Evolutionary conservation across 805 yeast species (phyloP).

Genomic region (Cyberlindnera suaveolens): DNA sequence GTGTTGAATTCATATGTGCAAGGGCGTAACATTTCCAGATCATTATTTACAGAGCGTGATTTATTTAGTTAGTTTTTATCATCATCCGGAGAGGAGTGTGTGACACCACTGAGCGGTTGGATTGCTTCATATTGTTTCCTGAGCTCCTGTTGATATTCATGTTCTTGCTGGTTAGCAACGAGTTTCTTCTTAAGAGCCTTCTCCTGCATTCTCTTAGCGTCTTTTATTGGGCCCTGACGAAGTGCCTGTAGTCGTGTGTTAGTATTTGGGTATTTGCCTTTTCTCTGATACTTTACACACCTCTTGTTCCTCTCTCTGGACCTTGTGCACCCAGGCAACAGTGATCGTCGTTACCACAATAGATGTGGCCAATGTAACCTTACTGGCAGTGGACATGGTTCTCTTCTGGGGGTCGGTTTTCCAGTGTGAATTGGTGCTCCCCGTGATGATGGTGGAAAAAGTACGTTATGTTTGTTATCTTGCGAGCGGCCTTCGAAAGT

Average conservation of each 20-base stretch:
- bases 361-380: slow-evolving; percentile 61
- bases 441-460: too few relatives aligned
- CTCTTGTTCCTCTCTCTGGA: slow-evolving; percentile 65
- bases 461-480: too few relatives aligned
- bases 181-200: slow-evolving; percentile 27
- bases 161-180: slow-evolving; percentile 53
- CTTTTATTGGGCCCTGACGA: slow-evolving; percentile 81
- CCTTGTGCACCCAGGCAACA: slow-evolving; percentile 60
- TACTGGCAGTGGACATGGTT: slow-evolving; percentile 74
- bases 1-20: too few relatives aligned
- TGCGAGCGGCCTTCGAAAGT: too few relatives aligned
- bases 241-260: slow-evolving; percentile 37
- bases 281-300: slow-evolving; percentile 26
- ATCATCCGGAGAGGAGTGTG: slow-evolving; percentile 35
- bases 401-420: not conserved
- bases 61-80: not conserved
- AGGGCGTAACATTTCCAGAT: too few relatives aligned
- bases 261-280: slow-evolving; percentile 1
- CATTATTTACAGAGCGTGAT: not conserved
- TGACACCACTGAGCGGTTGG: slow-evolving; percentile 60
- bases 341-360: slow-evolving; percentile 51
- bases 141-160: slow-evolving; percentile 56
- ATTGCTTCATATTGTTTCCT: slow-evolving; percentile 47
- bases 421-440: not conserved
- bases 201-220: slow-evolving; percentile 46